These are phyloP conservation scores for Zasmidium cellare DNA, from an alignment of 2,329 filamentous ascomycete genomes.

Conservation along the genomic window DNA sequence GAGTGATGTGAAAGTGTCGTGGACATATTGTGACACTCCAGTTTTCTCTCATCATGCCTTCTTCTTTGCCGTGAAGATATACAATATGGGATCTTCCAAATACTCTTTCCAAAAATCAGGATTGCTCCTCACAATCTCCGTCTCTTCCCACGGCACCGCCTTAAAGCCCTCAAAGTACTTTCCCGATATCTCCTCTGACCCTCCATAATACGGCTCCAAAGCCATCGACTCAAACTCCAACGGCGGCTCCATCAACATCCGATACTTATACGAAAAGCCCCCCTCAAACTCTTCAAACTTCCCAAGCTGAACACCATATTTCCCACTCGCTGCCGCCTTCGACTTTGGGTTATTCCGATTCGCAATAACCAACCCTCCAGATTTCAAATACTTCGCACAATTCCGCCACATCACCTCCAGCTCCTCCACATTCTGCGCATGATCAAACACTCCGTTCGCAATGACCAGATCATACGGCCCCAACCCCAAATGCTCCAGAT, in stretches of 20 bases:
- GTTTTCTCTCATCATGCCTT: neutral
- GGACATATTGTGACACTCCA: no score
- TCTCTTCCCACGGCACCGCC: neutral
- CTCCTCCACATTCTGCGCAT: neutral
- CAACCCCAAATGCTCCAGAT: neutral
- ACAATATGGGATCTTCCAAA: constrained; percentile 4
- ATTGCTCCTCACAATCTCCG: neutral
- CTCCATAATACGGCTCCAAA: neutral
- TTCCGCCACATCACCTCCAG: constrained; percentile 5
- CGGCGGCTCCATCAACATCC: neutral
- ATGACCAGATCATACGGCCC: neutral
- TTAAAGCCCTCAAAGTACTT: neutral
- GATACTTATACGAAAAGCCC: neutral
- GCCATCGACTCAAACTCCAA: constrained; percentile 1
- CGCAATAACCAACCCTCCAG: neutral
- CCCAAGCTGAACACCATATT: neutral
- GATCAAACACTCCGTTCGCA: neutral
- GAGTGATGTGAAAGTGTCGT: neutral
- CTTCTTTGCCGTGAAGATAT: constrained; percentile 4
- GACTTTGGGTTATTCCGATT: neutral
- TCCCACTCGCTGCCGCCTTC: neutral
- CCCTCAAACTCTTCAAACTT: neutral
- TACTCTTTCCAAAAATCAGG: constrained; percentile 6
- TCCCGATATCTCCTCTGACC: neutral
- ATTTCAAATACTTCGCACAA: neutral